phyloP scores from a whole-genome alignment of 2,329 filamentous ascomycete species.

The Domatiomyces globalis region DNA sequence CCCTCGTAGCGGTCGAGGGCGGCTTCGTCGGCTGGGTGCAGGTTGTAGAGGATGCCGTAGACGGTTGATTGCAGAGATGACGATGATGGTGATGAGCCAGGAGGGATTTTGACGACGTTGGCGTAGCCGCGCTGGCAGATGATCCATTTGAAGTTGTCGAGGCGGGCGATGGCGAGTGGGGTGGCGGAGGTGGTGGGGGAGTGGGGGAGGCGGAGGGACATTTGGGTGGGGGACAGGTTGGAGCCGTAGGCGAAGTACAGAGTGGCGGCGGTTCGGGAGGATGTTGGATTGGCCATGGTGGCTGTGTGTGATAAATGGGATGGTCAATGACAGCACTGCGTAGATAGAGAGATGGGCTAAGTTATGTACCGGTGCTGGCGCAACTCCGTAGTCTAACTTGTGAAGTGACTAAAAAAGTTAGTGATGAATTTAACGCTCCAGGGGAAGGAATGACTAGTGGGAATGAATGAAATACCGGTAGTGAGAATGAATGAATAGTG shows the following conservation, averaged over 20 bases:
- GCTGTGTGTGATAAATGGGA: no score
- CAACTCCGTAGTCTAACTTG: no score
- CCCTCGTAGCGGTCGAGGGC: slow-evolving; percentile 29
- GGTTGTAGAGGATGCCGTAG: slow-evolving; percentile 29
- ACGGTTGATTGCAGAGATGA: slow-evolving; percentile 18
- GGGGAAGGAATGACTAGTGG: no score
- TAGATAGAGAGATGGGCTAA: no score
- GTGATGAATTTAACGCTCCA: no score
- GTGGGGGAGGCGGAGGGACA: slow-evolving; percentile 25
- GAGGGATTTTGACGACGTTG: slow-evolving; percentile 22
- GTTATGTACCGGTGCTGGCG: no score
- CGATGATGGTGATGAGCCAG: not conserved
- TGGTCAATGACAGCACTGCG: no score
- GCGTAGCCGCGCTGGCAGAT: slow-evolving; percentile 30
- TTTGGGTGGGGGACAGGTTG: slow-evolving; percentile 30
- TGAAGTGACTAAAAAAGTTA: no score
- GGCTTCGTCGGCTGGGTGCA: slow-evolving; percentile 25
- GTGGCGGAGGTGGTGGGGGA: slow-evolving; percentile 22
- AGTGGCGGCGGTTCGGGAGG: slow-evolving; percentile 4
- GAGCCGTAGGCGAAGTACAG: slow-evolving; percentile 33
- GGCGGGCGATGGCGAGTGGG: slow-evolving; percentile 27
- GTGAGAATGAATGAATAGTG: no score
- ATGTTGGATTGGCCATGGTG: no score
- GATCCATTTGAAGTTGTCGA: slow-evolving; percentile 28
- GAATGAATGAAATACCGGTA: no score